phyloP scores from a whole-genome alignment of 2,329 filamentous ascomycete genomes.

The Phaeophleospora eucalypticola region DNA sequence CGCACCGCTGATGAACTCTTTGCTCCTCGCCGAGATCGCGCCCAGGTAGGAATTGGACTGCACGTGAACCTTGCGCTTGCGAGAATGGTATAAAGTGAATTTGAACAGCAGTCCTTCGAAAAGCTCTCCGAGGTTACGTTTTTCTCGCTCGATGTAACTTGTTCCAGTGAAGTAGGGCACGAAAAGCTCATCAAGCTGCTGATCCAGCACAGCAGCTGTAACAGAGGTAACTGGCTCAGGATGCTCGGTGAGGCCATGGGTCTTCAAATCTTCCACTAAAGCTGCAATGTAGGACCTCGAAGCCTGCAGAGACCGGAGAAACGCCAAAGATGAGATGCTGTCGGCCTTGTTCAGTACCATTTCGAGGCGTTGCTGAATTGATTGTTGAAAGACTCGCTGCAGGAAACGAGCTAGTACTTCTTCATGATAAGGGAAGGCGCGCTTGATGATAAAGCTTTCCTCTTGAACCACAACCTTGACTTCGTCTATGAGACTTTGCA shows the following conservation, averaged over 20 bases:
- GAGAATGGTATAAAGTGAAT: slow-evolving; percentile 90
- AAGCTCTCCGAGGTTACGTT: slow-evolving; percentile 68
- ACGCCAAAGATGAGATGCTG: slow-evolving; percentile 85
- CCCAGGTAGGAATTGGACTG: slow-evolving; percentile 76
- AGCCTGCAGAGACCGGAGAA: slow-evolving; percentile 83
- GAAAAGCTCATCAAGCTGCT: slow-evolving; percentile 63
- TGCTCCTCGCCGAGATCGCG: slow-evolving; percentile 82
- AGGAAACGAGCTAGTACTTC: slow-evolving; percentile 90
- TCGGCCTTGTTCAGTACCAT: slow-evolving; percentile 94
- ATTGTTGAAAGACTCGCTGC: slow-evolving; percentile 95
- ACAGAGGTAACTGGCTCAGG: slow-evolving; percentile 86
- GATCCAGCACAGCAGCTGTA: slow-evolving; percentile 67
- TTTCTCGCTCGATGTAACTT: slow-evolving; percentile 63
- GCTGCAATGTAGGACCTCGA: slow-evolving; percentile 83
- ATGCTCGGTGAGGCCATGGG: slow-evolving; percentile 90
- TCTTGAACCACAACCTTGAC: slow-evolving; percentile 95
- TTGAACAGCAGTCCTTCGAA: slow-evolving; percentile 94
- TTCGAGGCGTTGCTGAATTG: slow-evolving; percentile 91
- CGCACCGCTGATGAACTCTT: slow-evolving; percentile 79
- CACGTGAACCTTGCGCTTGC: slow-evolving; percentile 73
- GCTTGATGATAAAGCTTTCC: slow-evolving; percentile 93
- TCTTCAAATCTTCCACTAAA: slow-evolving; percentile 87
- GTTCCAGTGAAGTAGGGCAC: slow-evolving; percentile 63
- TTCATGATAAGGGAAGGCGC: slow-evolving; percentile 93
- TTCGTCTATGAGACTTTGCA: slow-evolving; percentile 90